A percentile compares a stretch with the other conserved stretches of the same genome.
phyloP scores from a whole-genome alignment of 306 rosid genomes.

The Pyrus betulifolia region DNA sequence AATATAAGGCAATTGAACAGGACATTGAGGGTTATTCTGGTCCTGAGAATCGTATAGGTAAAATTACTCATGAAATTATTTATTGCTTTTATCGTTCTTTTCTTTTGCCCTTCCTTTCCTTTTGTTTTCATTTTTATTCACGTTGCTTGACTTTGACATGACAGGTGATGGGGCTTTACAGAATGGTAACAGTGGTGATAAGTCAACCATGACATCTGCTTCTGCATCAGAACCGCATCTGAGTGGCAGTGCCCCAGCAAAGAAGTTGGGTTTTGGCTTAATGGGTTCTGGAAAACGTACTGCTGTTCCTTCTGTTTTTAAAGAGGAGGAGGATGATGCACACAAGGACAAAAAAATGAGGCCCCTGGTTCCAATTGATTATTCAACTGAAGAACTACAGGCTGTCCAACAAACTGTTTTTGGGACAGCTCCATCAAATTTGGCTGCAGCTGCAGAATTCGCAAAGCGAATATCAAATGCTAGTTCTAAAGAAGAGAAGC shows the following conservation, averaged over 20 bases:
- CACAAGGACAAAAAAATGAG: conserved; percentile 94
- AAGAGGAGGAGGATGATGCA: conserved; percentile 93
- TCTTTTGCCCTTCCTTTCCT: background rate
- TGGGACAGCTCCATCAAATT: conserved; percentile 69
- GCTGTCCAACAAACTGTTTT: conserved; percentile 64
- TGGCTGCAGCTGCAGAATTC: conserved; percentile 98
- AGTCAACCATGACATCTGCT: conserved; percentile 38
- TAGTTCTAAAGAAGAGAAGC: conserved; percentile 72
- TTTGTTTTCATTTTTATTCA: conserved; percentile 4
- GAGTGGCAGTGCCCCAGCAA: conserved; percentile 58
- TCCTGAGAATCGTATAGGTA: conserved; percentile 52
- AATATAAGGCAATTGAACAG: conserved; percentile 34
- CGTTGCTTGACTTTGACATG: conserved; percentile 20
- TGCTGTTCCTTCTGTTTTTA: conserved; percentile 81
- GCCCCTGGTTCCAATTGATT: conserved; percentile 97
- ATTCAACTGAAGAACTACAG: conserved; percentile 91
- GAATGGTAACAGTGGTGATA: conserved; percentile 44
- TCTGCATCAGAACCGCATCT: conserved; percentile 51
- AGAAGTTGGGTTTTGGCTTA: conserved; percentile 91
- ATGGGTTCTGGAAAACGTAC: conserved; percentile 96
- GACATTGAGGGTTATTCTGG: conserved; percentile 34
- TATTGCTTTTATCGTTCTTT: background rate
- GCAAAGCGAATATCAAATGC: conserved; percentile 79
- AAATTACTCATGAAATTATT: background rate
- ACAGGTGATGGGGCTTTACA: conserved; percentile 51